Conservation (phyloP, 2,329 filamentous ascomycete genomes). For the Arthroderma sp. region DNA sequence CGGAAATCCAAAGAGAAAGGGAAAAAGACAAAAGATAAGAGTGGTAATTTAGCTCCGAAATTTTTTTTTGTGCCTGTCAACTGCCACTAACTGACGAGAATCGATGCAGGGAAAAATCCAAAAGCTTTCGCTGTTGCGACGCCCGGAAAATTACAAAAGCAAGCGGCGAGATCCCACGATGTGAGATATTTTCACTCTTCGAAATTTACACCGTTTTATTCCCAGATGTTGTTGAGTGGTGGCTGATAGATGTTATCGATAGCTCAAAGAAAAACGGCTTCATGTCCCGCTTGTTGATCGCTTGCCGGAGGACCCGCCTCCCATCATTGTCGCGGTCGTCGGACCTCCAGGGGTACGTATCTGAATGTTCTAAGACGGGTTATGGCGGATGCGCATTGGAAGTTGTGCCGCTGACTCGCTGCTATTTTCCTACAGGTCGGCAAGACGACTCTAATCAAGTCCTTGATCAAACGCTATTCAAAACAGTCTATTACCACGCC, state of each 20-base stretch:
- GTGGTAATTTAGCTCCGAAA: constrained; percentile 4
- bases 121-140: constrained; percentile 81
- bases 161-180: constrained; percentile 44
- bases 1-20: constrained; percentile 83
- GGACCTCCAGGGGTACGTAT: constrained; percentile 69
- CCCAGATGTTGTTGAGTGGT: not conserved
- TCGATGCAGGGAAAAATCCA: constrained; percentile 54
- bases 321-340: constrained; percentile 83
- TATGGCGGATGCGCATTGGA: not conserved
- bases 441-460: constrained; percentile 92
- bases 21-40: constrained; percentile 35
- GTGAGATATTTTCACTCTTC: constrained; percentile 21
- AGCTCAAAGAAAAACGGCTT: constrained; percentile 89
- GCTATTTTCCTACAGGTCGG: constrained; percentile 38
- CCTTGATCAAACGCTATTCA: constrained; percentile 81
- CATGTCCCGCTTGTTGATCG: constrained; percentile 96
- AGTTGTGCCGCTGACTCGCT: constrained; percentile 1
- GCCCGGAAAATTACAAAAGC: constrained; percentile 65
- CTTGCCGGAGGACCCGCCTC: constrained; percentile 86
- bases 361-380: not conserved
- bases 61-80: not conserved
- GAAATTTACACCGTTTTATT: not conserved
- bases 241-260: constrained; percentile 11
- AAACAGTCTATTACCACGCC: constrained; percentile 89
- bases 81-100: too few relatives aligned